Percentiles rank a stretch among this genome's conserved stretches.
phyloP scores from a whole-genome alignment of 2,329 filamentous ascomycete genomes.

The Calonectria pseudoturangicola region DNA sequence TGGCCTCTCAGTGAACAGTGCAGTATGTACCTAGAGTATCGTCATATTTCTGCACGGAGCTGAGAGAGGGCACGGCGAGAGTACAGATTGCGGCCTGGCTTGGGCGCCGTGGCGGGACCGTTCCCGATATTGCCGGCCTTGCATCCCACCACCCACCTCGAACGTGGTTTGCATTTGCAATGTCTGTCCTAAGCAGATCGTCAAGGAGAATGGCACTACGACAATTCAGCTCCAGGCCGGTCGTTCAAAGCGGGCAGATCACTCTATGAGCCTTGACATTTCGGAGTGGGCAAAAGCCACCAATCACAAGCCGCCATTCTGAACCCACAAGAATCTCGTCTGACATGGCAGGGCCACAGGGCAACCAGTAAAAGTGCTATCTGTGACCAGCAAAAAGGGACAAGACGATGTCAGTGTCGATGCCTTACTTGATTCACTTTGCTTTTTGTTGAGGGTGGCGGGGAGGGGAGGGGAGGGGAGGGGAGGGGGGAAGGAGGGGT shows the following conservation, averaged over 20 bases:
- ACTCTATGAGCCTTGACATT: slow-evolving; percentile 16
- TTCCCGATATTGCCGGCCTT: slow-evolving; percentile 42
- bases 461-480: not conserved
- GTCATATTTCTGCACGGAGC: slow-evolving; percentile 41
- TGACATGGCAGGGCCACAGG: slow-evolving; percentile 8
- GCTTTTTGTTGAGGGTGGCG: not conserved
- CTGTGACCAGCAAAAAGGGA: not conserved
- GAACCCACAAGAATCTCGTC: slow-evolving; percentile 3
- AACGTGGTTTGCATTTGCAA: slow-evolving; percentile 20
- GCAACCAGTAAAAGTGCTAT: slow-evolving; percentile 8
- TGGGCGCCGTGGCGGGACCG: slow-evolving; percentile 44
- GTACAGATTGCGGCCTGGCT: slow-evolving; percentile 34
- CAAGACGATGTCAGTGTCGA: slow-evolving; percentile 12
- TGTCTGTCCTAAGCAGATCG: slow-evolving; percentile 20
- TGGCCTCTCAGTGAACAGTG: slow-evolving; percentile 51
- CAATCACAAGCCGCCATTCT: not conserved
- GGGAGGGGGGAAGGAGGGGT: not conserved
- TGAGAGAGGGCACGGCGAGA: slow-evolving; percentile 45
- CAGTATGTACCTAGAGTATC: slow-evolving; percentile 40
- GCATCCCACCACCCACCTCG: slow-evolving; percentile 17
- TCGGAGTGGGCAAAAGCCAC: slow-evolving; percentile 7
- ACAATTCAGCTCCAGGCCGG: slow-evolving; percentile 29
- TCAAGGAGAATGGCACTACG: slow-evolving; percentile 27
- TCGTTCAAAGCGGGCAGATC: slow-evolving; percentile 30
- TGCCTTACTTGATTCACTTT: not conserved